Conservation (phyloP, 2,329 filamentous ascomycete genomes). For the Fusarium ambrosium region DNA sequence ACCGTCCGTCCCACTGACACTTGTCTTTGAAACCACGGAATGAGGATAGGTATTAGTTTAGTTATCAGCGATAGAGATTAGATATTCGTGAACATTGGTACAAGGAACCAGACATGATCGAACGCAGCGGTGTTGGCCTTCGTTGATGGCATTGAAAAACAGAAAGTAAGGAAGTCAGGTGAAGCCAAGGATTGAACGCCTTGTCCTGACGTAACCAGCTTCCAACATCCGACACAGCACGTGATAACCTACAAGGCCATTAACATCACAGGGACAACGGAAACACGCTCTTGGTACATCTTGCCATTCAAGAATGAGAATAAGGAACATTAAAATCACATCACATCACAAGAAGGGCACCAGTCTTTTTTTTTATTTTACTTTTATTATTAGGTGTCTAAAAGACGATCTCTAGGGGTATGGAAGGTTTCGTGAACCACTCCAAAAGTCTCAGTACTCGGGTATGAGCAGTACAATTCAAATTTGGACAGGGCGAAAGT, state of each 20-base stretch:
- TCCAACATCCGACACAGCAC: not conserved
- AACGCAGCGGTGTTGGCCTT: not conserved
- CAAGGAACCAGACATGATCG: not conserved
- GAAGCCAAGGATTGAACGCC: not conserved
- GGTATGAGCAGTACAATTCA: slow-evolving; percentile 55
- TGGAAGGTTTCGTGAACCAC: slow-evolving; percentile 54
- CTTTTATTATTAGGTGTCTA: slow-evolving; percentile 62
- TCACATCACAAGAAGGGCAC: not conserved
- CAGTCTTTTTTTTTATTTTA: slow-evolving; percentile 51
- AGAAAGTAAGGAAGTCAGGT: not conserved
- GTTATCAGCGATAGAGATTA: not conserved
- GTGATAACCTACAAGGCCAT: not conserved
- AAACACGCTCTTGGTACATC: not conserved
- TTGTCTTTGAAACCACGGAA: not conserved
- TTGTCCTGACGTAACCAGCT: not conserved
- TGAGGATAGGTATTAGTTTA: no score
- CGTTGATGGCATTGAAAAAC: not conserved
- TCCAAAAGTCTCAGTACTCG: slow-evolving; percentile 53
- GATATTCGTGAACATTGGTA: not conserved
- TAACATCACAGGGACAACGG: not conserved
- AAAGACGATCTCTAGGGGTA: slow-evolving; percentile 55
- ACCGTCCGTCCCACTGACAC: not conserved
- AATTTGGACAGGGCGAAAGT: slow-evolving; percentile 57
- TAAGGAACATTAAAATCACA: not conserved
- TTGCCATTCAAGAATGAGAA: no score